Conservation (phyloP, 2,329 filamentous ascomycete genomes). For the Aplosporella prunicola region DNA sequence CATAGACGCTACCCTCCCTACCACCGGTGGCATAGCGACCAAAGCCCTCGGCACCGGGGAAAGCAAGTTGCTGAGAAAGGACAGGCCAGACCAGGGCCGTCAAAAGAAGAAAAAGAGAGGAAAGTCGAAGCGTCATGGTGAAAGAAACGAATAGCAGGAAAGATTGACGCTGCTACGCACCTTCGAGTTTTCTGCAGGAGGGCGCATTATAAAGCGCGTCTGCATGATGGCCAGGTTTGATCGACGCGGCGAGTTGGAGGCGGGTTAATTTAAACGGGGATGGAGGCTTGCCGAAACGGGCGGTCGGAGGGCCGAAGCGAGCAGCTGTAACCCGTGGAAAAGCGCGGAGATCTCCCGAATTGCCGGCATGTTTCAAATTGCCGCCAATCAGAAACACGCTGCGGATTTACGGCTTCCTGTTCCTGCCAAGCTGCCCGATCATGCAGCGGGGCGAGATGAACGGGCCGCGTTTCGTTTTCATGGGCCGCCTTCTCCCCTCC, state of each 20-base stretch:
- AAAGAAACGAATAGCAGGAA: not conserved
- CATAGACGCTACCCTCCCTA: conserved; percentile 38
- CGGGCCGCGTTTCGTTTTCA: no score
- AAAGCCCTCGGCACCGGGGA: conserved; percentile 44
- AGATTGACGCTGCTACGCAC: not conserved
- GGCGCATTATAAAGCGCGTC: not conserved
- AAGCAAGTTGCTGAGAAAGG: conserved; percentile 27
- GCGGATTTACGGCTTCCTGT: no score
- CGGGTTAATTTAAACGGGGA: conserved; percentile 6
- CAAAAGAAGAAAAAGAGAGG: conserved; percentile 1
- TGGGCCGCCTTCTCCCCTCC: no score
- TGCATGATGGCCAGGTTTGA: not conserved
- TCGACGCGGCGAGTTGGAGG: conserved; percentile 5
- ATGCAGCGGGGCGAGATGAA: no score
- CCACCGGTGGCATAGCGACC: conserved; percentile 40
- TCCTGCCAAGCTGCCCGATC: no score
- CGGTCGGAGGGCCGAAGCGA: no score
- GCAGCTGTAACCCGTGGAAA: no score
- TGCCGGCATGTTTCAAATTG: no score
- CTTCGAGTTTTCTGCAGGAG: not conserved
- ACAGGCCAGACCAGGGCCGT: conserved; percentile 9
- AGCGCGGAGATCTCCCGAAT: no score
- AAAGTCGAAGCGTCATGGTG: conserved; percentile 1
- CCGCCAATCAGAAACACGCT: no score
- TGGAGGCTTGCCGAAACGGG: no score